phyloP scores from a whole-genome alignment of 2,329 filamentous ascomycete genomes.

The Aspergillus sp. region DNA sequence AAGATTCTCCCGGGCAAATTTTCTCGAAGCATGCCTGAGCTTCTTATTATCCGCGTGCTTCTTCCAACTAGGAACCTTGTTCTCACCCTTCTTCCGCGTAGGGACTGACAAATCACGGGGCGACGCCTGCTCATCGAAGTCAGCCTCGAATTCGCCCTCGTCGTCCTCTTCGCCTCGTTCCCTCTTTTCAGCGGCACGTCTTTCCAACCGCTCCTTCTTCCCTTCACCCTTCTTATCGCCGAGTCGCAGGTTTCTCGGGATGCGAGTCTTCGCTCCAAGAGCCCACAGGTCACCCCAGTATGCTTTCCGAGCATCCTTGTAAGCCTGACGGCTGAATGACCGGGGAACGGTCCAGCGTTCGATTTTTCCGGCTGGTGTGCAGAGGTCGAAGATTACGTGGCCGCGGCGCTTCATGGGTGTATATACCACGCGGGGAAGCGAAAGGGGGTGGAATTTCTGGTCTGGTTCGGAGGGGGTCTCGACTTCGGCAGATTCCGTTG shows the following conservation, averaged over 20 bases:
- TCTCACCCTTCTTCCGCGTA: constrained; percentile 34
- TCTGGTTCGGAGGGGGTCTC: constrained; percentile 8
- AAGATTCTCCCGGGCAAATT: constrained; percentile 17
- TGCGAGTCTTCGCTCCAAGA: constrained; percentile 84
- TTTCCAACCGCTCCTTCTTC: constrained; percentile 42
- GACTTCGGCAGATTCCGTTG: constrained; percentile 3
- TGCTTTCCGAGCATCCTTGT: constrained; percentile 87
- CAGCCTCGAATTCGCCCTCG: constrained; percentile 10
- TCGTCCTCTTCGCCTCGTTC: constrained; percentile 23
- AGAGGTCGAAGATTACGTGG: constrained; percentile 87
- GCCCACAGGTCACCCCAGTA: constrained; percentile 95
- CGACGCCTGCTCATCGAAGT: background rate
- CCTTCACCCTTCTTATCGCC: constrained; percentile 50
- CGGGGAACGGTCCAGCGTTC: constrained; percentile 93
- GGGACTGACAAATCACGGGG: constrained; percentile 17
- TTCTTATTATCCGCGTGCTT: constrained; percentile 46
- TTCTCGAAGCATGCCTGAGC: constrained; percentile 41
- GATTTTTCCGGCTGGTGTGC: constrained; percentile 78
- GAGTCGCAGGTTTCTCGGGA: constrained; percentile 60
- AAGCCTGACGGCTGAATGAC: constrained; percentile 77
- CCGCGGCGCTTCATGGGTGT: constrained; percentile 83
- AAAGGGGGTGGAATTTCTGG: constrained; percentile 54
- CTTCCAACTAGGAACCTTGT: constrained; percentile 40
- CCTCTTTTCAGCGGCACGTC: constrained; percentile 32
- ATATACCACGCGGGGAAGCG: constrained; percentile 75